Base-by-base conservation (phyloP, 2,329 filamentous ascomycete species). In the Penicillium sp. region DNA sequence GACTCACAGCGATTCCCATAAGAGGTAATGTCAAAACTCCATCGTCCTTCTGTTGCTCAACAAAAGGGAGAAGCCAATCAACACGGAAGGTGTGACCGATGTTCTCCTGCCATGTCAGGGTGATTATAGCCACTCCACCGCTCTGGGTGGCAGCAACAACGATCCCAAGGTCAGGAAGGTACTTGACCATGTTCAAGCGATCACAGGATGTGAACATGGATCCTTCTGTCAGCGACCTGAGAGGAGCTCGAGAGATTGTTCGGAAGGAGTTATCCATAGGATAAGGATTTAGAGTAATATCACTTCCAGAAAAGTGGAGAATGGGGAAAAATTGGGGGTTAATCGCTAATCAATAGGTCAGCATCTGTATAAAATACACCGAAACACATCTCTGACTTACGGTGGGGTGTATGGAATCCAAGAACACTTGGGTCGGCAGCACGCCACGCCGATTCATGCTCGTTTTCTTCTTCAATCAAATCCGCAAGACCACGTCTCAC, bases 131-230 rank as follows among this genome's bases (percentile, higher is more conserved):
- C 18, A 78, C 81, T 4, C 81, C 78, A 4, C 84, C 84, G 50
- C 80, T 79, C 43, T 84, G 83, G 1, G 79, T 81, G 0, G 78
- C 84, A 2, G 83, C 73, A 26, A 85, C 68, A 27, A 86, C 78
- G 42, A 86, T 70, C 3, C 83, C 83, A 5, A 86, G 72, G 35
- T 84, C 79, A 0, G 83, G 81, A 14, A 87, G 79, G 47, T 84
- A 79, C 11, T 79, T 76, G 23, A 78, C 71, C 76, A 84, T 80
- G 64, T 83, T 85, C 35, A 85, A 76, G 7, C 84, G 80, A 55
- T 84, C 79, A 42, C 65, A 72, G 42, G 60, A 47, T 16, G 56
- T 52, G 30, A 67, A 63, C 18, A 64, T 63, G 9, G 14, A 34
- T 1, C 62, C 59, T 8, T 64, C 55, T 43, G 61, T 58, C 41